Percentiles rank a stretch among this genome's conserved stretches.
Evolutionary conservation across 352 stramenopile genomes (phyloP).

Genomic region (Bremia lactucae): DNA sequence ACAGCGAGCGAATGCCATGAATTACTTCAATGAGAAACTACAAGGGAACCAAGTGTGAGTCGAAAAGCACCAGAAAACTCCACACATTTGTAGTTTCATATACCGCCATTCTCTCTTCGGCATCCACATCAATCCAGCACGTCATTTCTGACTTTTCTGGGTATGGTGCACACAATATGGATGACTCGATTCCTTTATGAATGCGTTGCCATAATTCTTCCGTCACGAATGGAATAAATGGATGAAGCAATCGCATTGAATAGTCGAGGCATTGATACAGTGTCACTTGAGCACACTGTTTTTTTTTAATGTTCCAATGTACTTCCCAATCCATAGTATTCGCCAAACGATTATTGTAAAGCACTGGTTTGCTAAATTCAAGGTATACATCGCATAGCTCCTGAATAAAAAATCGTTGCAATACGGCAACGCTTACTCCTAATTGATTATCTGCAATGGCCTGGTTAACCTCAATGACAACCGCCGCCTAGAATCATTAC

Average conservation of each 20-base stretch:
- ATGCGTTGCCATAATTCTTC: constrained; percentile 96
- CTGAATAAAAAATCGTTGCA: constrained; percentile 80
- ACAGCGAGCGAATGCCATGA: constrained; percentile 89
- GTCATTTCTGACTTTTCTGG: constrained; percentile 80
- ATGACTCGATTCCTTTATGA: constrained; percentile 27
- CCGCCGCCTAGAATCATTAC: constrained; percentile 26
- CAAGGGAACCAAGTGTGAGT: neutral
- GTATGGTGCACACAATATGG: constrained; percentile 60
- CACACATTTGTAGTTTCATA: neutral
- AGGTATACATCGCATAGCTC: constrained; percentile 86
- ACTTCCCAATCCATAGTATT: constrained; percentile 25
- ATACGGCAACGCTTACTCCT: constrained; percentile 45
- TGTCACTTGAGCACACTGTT: constrained; percentile 83
- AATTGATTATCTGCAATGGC: constrained; percentile 64
- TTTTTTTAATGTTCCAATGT: constrained; percentile 31
- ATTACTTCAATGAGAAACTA: constrained; percentile 84
- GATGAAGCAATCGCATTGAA: constrained; percentile 94
- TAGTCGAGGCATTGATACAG: constrained; percentile 92
- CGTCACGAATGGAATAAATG: constrained; percentile 99
- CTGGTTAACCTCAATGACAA: constrained; percentile 48
- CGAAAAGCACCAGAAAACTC: neutral
- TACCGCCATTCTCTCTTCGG: constrained; percentile 85
- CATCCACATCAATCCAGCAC: constrained; percentile 64
- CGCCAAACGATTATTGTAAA: constrained; percentile 63
- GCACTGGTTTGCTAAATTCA: constrained; percentile 75